Base-by-base conservation (phyloP, 768 basidiomycete species). In the Boletus reticuloceps region DNA sequence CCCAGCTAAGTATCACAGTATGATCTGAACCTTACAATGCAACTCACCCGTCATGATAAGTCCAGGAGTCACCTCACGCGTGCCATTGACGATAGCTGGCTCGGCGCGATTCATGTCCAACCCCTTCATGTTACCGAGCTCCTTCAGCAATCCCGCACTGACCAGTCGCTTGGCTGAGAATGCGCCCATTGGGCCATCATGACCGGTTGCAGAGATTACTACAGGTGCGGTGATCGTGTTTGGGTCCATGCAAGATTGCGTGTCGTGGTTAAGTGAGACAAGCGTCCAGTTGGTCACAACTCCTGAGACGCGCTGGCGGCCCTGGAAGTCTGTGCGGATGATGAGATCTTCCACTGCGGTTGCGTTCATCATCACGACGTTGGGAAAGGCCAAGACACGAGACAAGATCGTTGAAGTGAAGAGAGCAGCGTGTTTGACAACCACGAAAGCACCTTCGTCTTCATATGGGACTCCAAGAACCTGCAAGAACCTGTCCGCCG, bases 51-150 rank as follows among this genome's bases (percentile, higher is more conserved):
- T 81, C 79, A 90, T 81, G 65, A 90, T 80, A 47, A 90, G 76
- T 1, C 89, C 89, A 9, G 88, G 88, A 19, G 79, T 77, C 45
- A 91, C 85, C 75, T 92, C 87, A 46, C 88, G 82, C 19, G 88
- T 90, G 31, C 80, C 79, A 59, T 87, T 88, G 50, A 89, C 86
- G 58, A 89, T 90, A n/a, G 82, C 83, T 5, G 88, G 86, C 69
- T 90, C 88, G n/a, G 88, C 84, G 40, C 84, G 82, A 67, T 82
- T 85, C 89, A 90, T 91, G 73, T 89, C 88, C 58, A 91, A 73
- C 11, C 86, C 86, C 39, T 84, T 77, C 89, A 90, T 91, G 67
- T 89, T 87, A 9, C 88, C 88, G 32, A 90, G 77, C 69, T 85
- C 82, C 70, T 85, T 85, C 60, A 83, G 70, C 61, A 90, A 69